Evolutionary conservation across 75 land plant species (phyloP).

Genomic region (Cupressus sempervirens): DNA sequence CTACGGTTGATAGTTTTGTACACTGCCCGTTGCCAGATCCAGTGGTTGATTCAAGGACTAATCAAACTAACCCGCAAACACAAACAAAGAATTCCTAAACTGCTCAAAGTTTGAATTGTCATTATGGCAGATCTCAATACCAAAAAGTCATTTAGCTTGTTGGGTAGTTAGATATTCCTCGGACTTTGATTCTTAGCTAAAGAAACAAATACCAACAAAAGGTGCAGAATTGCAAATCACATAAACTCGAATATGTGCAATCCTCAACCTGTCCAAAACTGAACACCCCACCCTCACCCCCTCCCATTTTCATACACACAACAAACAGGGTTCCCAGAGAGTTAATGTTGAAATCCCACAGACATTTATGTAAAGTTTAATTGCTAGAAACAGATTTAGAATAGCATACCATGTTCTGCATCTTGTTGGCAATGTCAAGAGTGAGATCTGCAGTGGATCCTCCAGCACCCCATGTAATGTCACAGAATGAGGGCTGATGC

Average conservation of each 20-base stretch:
- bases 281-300: too few species aligned
- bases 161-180: too few species aligned
- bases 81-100: not conserved
- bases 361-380: not conserved
- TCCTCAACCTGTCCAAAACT: not conserved
- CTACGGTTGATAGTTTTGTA: not conserved
- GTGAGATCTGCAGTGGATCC: slow-evolving; percentile 98
- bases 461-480: slow-evolving; percentile 98
- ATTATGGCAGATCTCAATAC: not conserved
- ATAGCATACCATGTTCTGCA: slow-evolving; percentile 81
- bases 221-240: not conserved
- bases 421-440: slow-evolving; percentile 78
- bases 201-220: not conserved
- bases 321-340: not conserved
- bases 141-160: not conserved
- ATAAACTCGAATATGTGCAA: not conserved
- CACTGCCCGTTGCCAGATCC: not conserved
- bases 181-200: too few species aligned
- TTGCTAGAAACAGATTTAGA: not conserved
- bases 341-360: not conserved
- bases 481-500: slow-evolving; percentile 84
- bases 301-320: too few species aligned
- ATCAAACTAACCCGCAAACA: not conserved
- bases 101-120: not conserved
- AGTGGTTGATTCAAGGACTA: not conserved